These are phyloP conservation scores for Oryza punctata DNA, from an alignment of 176 grass and related monocot species.

Conservation along the genomic window DNA sequence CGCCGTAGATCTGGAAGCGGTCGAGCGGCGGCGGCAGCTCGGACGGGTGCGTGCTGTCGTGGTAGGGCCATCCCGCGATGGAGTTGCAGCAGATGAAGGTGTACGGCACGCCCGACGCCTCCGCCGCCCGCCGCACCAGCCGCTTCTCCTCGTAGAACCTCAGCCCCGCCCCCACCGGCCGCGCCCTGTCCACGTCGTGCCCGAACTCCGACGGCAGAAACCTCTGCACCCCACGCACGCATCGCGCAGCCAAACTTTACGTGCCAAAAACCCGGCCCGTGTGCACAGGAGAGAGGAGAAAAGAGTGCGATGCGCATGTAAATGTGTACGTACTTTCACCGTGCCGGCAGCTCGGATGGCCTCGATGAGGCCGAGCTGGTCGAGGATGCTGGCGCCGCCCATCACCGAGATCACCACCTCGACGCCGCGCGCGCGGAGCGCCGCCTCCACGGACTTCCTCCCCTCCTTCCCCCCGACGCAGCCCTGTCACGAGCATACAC, in stretches of 20 bases:
- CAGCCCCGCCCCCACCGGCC: slow-evolving; percentile 60
- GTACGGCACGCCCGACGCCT: slow-evolving; percentile 62
- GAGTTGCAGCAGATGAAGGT: slow-evolving; percentile 88
- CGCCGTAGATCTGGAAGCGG: slow-evolving; percentile 78
- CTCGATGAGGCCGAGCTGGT: slow-evolving; percentile 68
- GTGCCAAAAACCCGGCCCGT: neutral
- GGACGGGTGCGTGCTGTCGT: slow-evolving; percentile 70
- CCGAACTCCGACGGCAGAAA: slow-evolving; percentile 84
- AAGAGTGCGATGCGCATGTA: no score
- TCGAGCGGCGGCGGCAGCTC: slow-evolving; percentile 65
- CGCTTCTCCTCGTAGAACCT: slow-evolving; percentile 67
- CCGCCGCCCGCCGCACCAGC: slow-evolving; percentile 52
- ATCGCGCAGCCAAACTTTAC: neutral
- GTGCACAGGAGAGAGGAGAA: no score
- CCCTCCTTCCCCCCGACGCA: slow-evolving; percentile 11
- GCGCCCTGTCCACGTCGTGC: slow-evolving; percentile 81
- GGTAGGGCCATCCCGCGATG: slow-evolving; percentile 79
- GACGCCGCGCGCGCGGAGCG: slow-evolving; percentile 49
- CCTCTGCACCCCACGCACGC: slow-evolving; percentile 7
- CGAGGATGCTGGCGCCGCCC: slow-evolving; percentile 60
- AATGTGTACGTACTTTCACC: slow-evolving; percentile 48
- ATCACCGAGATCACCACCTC: slow-evolving; percentile 72
- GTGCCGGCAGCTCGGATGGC: slow-evolving; percentile 50
- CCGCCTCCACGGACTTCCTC: slow-evolving; percentile 44
- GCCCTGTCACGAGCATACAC: neutral